Percentiles rank a stretch among this genome's conserved stretches.
Conservation (phyloP, 805 yeast species). For the Candida bentonensis region DNA sequence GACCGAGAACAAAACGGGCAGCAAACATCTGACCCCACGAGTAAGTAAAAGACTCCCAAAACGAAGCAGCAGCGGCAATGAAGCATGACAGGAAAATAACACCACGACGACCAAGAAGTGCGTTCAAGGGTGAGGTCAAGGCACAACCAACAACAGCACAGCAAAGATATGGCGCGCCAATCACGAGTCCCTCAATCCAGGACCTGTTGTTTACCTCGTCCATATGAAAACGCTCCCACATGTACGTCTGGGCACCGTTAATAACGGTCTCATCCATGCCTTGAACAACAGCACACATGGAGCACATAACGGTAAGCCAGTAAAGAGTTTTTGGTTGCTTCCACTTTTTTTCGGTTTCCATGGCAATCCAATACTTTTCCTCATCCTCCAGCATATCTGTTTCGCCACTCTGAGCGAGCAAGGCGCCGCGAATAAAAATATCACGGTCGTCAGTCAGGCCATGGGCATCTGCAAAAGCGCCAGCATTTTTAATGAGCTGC, state of each 20-base stretch:
- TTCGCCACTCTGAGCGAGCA: constrained; percentile 38
- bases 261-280: constrained; percentile 66
- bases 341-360: constrained; percentile 36
- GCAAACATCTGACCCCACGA: constrained; percentile 47
- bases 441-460: constrained; percentile 18
- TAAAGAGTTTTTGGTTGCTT: constrained; percentile 28
- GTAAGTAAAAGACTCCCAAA: constrained; percentile 51
- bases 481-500: constrained; percentile 10
- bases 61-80: constrained; percentile 43
- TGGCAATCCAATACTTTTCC: constrained; percentile 23
- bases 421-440: constrained; percentile 33
- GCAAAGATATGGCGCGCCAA: constrained; percentile 53
- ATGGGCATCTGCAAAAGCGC: constrained; percentile 13
- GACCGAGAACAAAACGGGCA: constrained; percentile 44
- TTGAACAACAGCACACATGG: constrained; percentile 55
- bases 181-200: constrained; percentile 44
- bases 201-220: constrained; percentile 15
- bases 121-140: constrained; percentile 38
- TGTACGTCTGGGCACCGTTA: constrained; percentile 51
- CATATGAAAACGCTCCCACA: constrained; percentile 33
- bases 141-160: constrained; percentile 44
- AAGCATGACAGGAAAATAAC: constrained; percentile 43
- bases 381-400: constrained; percentile 23
- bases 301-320: constrained; percentile 41
- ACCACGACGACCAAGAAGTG: constrained; percentile 42